These are phyloP conservation scores for Jackrogersella multiformis DNA, from an alignment of 495 filamentous ascomycete species.

Conservation along the genomic window DNA sequence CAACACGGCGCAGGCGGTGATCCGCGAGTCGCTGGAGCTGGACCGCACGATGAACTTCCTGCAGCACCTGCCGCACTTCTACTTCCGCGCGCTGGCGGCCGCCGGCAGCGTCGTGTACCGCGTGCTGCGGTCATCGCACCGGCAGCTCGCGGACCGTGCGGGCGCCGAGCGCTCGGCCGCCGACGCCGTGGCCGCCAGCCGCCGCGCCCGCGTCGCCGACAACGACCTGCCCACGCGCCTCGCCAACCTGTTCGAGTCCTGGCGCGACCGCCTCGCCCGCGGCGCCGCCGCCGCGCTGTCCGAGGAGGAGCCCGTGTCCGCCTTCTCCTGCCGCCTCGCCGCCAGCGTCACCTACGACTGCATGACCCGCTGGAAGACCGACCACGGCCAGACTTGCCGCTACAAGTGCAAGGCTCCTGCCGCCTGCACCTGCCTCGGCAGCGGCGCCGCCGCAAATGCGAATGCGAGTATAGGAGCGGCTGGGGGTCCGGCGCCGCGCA, in stretches of 20 bases:
- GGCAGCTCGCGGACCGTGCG: slow-evolving; percentile 38
- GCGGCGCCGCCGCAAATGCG: neutral
- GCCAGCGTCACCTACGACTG: slow-evolving; percentile 54
- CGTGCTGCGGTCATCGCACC: slow-evolving; percentile 51
- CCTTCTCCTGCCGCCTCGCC: slow-evolving; percentile 49
- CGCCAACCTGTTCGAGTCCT: slow-evolving; percentile 49
- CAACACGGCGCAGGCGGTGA: slow-evolving; percentile 50
- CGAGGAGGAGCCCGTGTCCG: slow-evolving; percentile 42
- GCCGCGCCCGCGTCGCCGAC: slow-evolving; percentile 37
- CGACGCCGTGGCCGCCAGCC: slow-evolving; percentile 29
- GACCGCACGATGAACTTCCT: slow-evolving; percentile 48
- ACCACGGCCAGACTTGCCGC: slow-evolving; percentile 22
- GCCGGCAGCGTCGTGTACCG: slow-evolving; percentile 53
- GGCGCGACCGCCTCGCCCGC: slow-evolving; percentile 25
- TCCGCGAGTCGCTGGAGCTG: slow-evolving; percentile 45
- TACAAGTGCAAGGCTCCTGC: neutral
- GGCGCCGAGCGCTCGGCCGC: slow-evolving; percentile 28
- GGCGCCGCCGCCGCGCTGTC: neutral
- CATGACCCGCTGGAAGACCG: slow-evolving; percentile 51
- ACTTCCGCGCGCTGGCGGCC: slow-evolving; percentile 50
- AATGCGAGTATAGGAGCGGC: neutral
- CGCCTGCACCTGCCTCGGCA: neutral
- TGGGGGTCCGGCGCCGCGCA: neutral
- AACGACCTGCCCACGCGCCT: slow-evolving; percentile 49
- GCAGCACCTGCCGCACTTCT: slow-evolving; percentile 52